Percentiles rank a stretch among this genome's conserved stretches.
Conservation (phyloP, 805 yeast genomes). For the Yamadazyma kitorensis region DNA sequence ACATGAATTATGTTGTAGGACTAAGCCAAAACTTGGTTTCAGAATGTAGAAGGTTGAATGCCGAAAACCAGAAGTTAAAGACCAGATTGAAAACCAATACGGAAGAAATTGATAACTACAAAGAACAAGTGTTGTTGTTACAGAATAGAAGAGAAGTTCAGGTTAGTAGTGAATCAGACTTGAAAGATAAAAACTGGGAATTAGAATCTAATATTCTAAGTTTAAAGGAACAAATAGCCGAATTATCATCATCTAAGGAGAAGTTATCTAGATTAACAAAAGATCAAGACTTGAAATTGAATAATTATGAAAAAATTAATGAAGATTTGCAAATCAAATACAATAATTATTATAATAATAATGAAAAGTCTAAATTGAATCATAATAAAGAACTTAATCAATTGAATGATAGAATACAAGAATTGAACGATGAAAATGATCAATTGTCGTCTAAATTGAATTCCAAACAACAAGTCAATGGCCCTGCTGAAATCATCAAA, state of each 20-base stretch:
- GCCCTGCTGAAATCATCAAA: background rate
- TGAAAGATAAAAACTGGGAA: conserved; percentile 64
- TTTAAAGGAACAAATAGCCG: conserved; percentile 42
- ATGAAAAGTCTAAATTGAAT: conserved; percentile 31
- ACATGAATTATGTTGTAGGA: conserved; percentile 70
- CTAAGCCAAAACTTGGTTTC: conserved; percentile 67
- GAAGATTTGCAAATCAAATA: conserved; percentile 46
- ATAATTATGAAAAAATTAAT: conserved; percentile 40
- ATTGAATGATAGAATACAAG: conserved; percentile 51
- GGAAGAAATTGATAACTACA: conserved; percentile 40
- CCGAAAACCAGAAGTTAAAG: conserved; percentile 54
- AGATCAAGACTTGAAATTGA: conserved; percentile 28
- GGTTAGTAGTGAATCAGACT: conserved; percentile 42
- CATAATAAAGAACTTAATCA: conserved; percentile 44
- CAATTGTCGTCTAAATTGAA: conserved; percentile 42
- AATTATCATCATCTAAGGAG: conserved; percentile 38
- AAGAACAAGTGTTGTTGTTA: conserved; percentile 33
- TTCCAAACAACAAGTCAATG: background rate
- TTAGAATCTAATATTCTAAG: conserved; percentile 52
- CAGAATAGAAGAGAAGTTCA: conserved; percentile 32
- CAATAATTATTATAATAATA: conserved; percentile 37
- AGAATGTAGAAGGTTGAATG: conserved; percentile 69
- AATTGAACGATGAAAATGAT: conserved; percentile 69
- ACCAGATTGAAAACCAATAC: conserved; percentile 38
- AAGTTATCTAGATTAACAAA: conserved; percentile 32